phyloP scores from a whole-genome alignment of 176 grass and related monocot species.

The Zea luxurians region DNA sequence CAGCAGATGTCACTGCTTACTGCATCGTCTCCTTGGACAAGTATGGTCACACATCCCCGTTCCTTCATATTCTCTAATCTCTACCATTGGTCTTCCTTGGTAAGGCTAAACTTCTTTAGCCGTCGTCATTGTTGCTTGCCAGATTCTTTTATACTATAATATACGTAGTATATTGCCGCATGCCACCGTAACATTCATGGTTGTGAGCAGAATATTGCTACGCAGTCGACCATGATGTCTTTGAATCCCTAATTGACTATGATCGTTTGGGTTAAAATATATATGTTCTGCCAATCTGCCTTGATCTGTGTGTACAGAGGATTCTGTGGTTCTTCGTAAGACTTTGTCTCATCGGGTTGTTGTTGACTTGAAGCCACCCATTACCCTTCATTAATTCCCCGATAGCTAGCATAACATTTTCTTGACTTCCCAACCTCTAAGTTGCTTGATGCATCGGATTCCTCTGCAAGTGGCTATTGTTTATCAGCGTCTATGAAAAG shows the following conservation, averaged over 20 bases:
- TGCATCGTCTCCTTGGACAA: slow-evolving; percentile 9
- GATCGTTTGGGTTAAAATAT: background rate
- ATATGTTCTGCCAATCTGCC: background rate
- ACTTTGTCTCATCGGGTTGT: slow-evolving; percentile 34
- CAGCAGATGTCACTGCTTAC: slow-evolving; percentile 30
- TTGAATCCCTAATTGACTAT: slow-evolving; percentile 4
- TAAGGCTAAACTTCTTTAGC: slow-evolving; percentile 9
- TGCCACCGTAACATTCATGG: slow-evolving; percentile 9
- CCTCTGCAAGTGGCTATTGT: slow-evolving; percentile 6
- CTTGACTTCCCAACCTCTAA: slow-evolving; percentile 30
- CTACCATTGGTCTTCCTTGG: background rate
- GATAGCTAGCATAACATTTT: slow-evolving; percentile 24
- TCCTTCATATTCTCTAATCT: background rate
- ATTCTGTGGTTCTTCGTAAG: slow-evolving; percentile 25
- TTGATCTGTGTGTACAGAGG: slow-evolving; percentile 27
- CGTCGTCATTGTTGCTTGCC: slow-evolving; percentile 19
- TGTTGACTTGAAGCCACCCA: slow-evolving; percentile 41
- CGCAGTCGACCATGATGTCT: background rate
- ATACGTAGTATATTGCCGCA: background rate
- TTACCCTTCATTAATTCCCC: slow-evolving; percentile 22
- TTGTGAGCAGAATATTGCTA: background rate
- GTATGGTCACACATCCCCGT: background rate
- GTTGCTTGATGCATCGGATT: slow-evolving; percentile 32
- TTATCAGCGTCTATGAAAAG: background rate
- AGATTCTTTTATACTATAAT: background rate